These are phyloP conservation scores for Raphanus sativus DNA, from an alignment of 345 rosid species.

Conservation along the genomic window DNA sequence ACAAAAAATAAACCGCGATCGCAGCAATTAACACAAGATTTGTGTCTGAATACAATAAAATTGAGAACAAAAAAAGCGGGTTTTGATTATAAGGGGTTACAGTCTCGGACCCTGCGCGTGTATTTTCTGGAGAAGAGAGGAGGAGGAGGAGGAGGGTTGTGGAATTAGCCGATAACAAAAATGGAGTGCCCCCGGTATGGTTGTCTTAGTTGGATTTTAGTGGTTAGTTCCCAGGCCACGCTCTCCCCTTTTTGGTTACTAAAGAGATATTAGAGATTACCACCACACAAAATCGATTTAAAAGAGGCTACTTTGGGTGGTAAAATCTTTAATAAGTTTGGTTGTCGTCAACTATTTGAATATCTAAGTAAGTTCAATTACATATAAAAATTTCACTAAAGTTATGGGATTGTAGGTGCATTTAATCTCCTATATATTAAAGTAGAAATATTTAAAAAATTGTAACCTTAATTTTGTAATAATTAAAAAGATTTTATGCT, in stretches of 20 bases:
- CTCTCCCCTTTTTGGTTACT: not conserved
- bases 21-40: constrained; percentile 1
- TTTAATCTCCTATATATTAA: too few species aligned
- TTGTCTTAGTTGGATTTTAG: not conserved
- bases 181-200: not conserved
- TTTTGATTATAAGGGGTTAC: not conserved
- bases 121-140: not conserved
- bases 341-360: too few species aligned
- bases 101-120: not conserved
- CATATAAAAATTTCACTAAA: too few species aligned
- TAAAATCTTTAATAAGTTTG: too few species aligned
- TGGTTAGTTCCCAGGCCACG: constrained; percentile 9
- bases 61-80: not conserved
- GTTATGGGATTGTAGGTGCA: too few species aligned
- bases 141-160: not conserved
- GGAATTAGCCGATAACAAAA: constrained; percentile 16
- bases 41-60: constrained; percentile 4
- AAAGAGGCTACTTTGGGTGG: too few species aligned
- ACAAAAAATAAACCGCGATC: not conserved
- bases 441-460: too few species aligned
- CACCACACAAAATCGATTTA: not conserved
- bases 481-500: too few species aligned
- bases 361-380: too few species aligned
- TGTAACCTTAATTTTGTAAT: too few species aligned
- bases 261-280: not conserved